Base-by-base conservation (phyloP, 1,139 yeast species). In the Protomyces pachydermus region DNA sequence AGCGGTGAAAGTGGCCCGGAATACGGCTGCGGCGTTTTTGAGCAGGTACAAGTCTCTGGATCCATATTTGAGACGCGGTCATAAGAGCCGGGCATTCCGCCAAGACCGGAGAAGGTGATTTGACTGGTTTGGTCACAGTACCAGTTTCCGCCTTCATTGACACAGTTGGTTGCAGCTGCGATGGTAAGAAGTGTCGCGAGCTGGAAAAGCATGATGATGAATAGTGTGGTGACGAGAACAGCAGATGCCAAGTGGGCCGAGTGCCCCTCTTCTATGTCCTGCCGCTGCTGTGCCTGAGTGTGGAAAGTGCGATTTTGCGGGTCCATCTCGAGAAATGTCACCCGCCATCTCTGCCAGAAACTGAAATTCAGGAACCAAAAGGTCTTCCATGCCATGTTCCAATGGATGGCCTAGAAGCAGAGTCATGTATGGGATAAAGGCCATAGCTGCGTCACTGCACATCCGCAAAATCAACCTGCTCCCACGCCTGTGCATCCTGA, bases 1-100 rank as follows among this genome's bases (percentile, higher is more conserved):
- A 91, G 78, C 39, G 98, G 98, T 57, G 96, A 79, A 73, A 89
- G 79, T 34, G 84, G 67, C 58, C 98, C 98, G 16, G 87, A 81
- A 77, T 90, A 88, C 9, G 82, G 68, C 20, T 77, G 77, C 16
- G 82, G 71, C 63, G 82, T 81, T 48, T 62, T 66, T 18, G 84
- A 74, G 75, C 95, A 84, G 53, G 79, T 69, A 77, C 97, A 87
- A 0, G 87, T 75, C 68, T 82, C 77, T 70, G 81, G 81, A 73
- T 88, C 91, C 83, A 91, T 84, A 68, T 76, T 72, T 64, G 86
- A 83, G 66, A 93, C 95, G 72, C 83, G 85, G 71, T 79, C 74
- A 79, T 91, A 91, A 51, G 89, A 78, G 67, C 97, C 97, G 10
- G 87, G 77, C 75, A 80, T 88, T 3, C 66, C 65, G 34, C 98